Evolutionary conservation across 1,284 basidiomycete genomes (phyloP).

Genomic region (Cryptococcus maquisensis): DNA sequence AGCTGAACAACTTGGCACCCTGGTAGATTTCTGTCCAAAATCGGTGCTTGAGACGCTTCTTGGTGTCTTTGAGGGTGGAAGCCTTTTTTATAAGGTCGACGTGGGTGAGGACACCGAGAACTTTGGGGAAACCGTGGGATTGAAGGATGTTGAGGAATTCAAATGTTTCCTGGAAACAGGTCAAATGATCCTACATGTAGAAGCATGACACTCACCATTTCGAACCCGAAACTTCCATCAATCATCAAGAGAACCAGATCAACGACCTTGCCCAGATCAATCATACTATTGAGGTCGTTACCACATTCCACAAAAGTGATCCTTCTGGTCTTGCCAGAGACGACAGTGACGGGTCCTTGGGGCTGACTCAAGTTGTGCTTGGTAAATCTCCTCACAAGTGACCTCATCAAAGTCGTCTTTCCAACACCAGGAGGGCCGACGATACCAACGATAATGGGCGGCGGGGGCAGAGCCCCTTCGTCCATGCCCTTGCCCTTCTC

Average conservation of each 20-base stretch:
- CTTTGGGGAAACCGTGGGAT: slow-evolving; percentile 96
- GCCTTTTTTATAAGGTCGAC: slow-evolving; percentile 96
- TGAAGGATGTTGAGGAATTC: slow-evolving; percentile 97
- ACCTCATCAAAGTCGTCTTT: slow-evolving; percentile 91
- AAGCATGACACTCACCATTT: slow-evolving; percentile 67
- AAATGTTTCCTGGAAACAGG: slow-evolving; percentile 77
- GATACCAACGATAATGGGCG: slow-evolving; percentile 92
- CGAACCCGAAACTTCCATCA: slow-evolving; percentile 95
- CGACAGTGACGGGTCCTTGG: slow-evolving; percentile 93
- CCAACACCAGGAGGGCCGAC: slow-evolving; percentile 97
- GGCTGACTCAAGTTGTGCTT: slow-evolving; percentile 90
- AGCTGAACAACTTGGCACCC: slow-evolving; percentile 97
- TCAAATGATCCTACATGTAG: not conserved
- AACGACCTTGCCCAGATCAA: slow-evolving; percentile 94
- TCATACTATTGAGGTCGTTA: slow-evolving; percentile 96
- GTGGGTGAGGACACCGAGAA: slow-evolving; percentile 93
- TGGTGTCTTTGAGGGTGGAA: slow-evolving; percentile 79
- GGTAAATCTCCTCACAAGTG: slow-evolving; percentile 85
- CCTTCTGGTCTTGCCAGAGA: slow-evolving; percentile 81
- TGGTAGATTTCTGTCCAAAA: slow-evolving; percentile 99
- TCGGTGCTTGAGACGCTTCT: slow-evolving; percentile 95
- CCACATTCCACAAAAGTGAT: slow-evolving; percentile 97
- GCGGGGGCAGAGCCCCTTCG: slow-evolving; percentile 58
- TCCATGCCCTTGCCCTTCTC: slow-evolving; percentile 47
- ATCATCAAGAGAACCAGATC: slow-evolving; percentile 96